Evolutionary conservation across 495 filamentous ascomycete species (phyloP).

Genomic region (Podospora appendiculata): DNA sequence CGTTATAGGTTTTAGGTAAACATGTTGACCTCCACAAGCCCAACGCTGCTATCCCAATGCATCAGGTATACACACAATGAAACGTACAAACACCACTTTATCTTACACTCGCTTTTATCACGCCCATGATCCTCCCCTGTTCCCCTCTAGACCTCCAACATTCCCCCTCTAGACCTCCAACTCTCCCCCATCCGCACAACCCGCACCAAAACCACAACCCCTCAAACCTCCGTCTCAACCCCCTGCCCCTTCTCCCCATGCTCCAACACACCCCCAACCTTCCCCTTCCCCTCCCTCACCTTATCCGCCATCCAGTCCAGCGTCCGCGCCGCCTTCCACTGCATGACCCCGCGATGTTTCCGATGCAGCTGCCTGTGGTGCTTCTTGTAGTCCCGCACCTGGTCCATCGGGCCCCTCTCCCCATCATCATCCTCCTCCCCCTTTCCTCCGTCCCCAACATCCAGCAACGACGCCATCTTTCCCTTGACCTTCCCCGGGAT

Average conservation of each 20-base stretch:
- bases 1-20: no score
- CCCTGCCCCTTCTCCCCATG: constrained; percentile 50
- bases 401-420: constrained; percentile 30
- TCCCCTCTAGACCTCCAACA: no score
- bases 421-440: constrained; percentile 26
- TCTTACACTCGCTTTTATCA: no score
- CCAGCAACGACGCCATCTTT: constrained; percentile 4
- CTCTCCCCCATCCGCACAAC: no score
- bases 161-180: no score
- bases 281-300: constrained; percentile 44
- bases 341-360: constrained; percentile 60
- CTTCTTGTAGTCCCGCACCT: constrained; percentile 45
- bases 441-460: constrained; percentile 3
- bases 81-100: no score
- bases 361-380: constrained; percentile 53
- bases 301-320: constrained; percentile 54
- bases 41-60: no score
- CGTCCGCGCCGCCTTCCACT: constrained; percentile 58
- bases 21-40: no score
- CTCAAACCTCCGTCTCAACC: constrained; percentile 51
- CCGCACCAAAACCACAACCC: no score
- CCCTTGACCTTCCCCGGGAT: constrained; percentile 12
- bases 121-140: no score
- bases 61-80: no score
- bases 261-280: constrained; percentile 43